Base-by-base conservation (phyloP, 352 stramenopile genomes). In the Pythium myriotylum region DNA sequence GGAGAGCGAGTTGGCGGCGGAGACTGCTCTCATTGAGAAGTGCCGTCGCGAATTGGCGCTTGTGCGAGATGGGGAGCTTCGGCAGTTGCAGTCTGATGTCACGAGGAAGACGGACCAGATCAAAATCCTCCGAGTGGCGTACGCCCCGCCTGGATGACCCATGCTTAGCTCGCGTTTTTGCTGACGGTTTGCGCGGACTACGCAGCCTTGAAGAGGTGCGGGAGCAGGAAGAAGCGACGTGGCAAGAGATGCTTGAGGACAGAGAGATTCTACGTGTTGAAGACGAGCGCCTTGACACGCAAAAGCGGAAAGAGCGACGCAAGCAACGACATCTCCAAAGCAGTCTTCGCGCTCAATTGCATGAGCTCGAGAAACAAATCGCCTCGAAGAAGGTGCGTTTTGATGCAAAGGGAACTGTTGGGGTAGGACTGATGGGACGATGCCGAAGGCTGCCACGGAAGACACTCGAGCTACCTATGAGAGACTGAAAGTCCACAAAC, bases 241-340 rank as follows among this genome's bases (percentile, higher is more conserved):
- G 49, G 57, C 46, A 26, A 16, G 49, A 65, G 16, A 53, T 65
- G 46, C 23, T 59, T 3, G 42, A 45, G 14, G 58, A 66, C n/a
- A 29, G 24, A 8, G n/a, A 46, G 22, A 1, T 54, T 13, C 29
- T 66, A 4, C 29, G 33, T 17, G 29, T 52, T 3, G 0, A 35
- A 14, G 40, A 39, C 19, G 20, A 19, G 20, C 6, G 3, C 17
- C 19, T 14, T 14, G 14, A 20, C 3, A 10, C 50, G 10, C 32
- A 41, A 33, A 16, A 16, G 0, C 52, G 14, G 3, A 12, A 59
- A n/a, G 39, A 26, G 22, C 24, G 27, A 6, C 19, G 14, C 5
- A 39, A 40, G n/a, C 16, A 53, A 22, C 24, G 45, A 17, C 5
- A 9, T 0, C 9, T 41, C 24, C 6, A 22, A 29, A 6, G 23